Conservation (phyloP, 805 yeast species). For the Sugiyamaella chiloensis region DNA sequence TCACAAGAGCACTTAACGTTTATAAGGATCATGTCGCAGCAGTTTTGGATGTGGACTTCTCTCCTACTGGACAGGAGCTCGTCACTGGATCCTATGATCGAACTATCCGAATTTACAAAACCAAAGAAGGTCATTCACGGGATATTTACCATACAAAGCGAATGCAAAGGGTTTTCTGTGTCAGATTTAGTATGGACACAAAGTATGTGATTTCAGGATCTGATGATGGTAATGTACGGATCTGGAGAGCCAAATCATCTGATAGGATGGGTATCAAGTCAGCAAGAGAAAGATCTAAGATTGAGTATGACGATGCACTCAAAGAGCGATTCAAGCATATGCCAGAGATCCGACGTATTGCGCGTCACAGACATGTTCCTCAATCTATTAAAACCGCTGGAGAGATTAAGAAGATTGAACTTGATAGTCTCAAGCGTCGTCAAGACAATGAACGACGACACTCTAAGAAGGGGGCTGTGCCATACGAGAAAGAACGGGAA, state of each 20-base stretch:
- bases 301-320: conserved; percentile 87
- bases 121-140: conserved; percentile 83
- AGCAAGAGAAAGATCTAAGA: conserved; percentile 70
- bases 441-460: conserved; percentile 82
- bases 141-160: conserved; percentile 96
- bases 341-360: conserved; percentile 92
- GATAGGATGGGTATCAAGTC: conserved; percentile 81
- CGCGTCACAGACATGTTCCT: conserved; percentile 92
- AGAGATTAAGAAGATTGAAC: conserved; percentile 77
- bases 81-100: conserved; percentile 96
- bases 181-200: conserved; percentile 83
- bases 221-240: conserved; percentile 91
- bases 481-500: conserved; percentile 63
- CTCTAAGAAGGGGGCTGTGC: conserved; percentile 48
- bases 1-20: conserved; percentile 76
- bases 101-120: conserved; percentile 76
- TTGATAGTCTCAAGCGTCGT: conserved; percentile 69
- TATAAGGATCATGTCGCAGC: conserved; percentile 96
- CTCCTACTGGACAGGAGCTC: conserved; percentile 95
- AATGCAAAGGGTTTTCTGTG: conserved; percentile 91
- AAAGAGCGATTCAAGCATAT: conserved; percentile 89
- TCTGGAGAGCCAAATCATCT: conserved; percentile 88
- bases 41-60: conserved; percentile 88
- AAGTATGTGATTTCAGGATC: conserved; percentile 85
- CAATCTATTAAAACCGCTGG: conserved; percentile 80